Evolutionary conservation across 805 yeast genomes (phyloP), one percentile per base, ranked within the genome.

Genomic region (Priceomyces fermenticarens): DNA sequence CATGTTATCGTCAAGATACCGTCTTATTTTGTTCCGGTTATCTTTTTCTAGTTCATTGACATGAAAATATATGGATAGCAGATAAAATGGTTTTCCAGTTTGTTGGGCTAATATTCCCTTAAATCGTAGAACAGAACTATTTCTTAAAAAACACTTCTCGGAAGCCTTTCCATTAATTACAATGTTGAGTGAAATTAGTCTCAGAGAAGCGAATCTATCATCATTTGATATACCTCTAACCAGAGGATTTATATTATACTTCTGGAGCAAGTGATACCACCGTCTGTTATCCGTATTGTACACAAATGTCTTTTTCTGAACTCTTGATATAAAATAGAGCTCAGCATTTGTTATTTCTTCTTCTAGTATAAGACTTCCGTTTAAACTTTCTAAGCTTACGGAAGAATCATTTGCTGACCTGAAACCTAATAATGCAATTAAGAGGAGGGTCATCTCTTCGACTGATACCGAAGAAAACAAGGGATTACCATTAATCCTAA

Each of bases 341-440:
- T 88, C 96, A 1, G 86, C 83, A 47, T 82, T 85, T 4, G 43
- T 48, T 12, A 88, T 67, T 36, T 81, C 85, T 2, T 60, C 69
- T 0, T 34, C 41, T 2, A 64, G 53, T 7, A 87, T 61, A 0
- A 29, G 38, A 0, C 80, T 70, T 1, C 96, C 95, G 52, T 89
- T 81, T 10, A 88, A 59, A 16, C 58, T 62, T 1, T 35, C 30
- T 2, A 83, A 32, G 0, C 45, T 39, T 66, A 29, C 31, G 10
- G 17, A 10, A 36, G 30, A 14, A 1, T 9, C 25, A n/a, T 15
- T 7, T 4, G 29, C 25, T 1, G 33, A 10, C 11, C 39, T 39
- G 40, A 66, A 63, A 4, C 40, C 44, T 4, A 67, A 58, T 17
- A 85, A 60, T 1, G 81, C 81, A 13, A 83, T 68, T 2, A 77